Evolutionary conservation across 1,139 yeast species (phyloP).

Genomic region (Trichomonascaceae sp.): DNA sequence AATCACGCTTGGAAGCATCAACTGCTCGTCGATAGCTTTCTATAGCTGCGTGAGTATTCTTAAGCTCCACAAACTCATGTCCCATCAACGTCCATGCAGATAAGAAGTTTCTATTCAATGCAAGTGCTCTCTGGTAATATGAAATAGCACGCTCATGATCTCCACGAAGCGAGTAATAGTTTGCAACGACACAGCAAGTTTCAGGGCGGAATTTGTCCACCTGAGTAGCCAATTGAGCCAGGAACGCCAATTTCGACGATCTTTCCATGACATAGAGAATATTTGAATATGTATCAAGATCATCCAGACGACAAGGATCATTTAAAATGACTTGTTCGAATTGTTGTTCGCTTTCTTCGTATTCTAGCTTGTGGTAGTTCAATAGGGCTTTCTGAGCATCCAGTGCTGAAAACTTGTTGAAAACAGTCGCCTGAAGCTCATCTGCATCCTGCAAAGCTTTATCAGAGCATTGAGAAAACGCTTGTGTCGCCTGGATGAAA

Average conservation of each 20-base stretch:
- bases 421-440: conserved; percentile 44
- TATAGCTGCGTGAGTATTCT: conserved; percentile 95
- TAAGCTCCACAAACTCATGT: conserved; percentile 93
- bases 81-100: conserved; percentile 99
- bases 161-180: conserved; percentile 83
- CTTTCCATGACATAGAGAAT: conserved; percentile 93
- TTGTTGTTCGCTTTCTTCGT: conserved; percentile 67
- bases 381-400: conserved; percentile 76
- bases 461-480: conserved; percentile 63
- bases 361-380: conserved; percentile 75
- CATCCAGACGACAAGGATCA: conserved; percentile 90
- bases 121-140: conserved; percentile 85
- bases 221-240: conserved; percentile 79
- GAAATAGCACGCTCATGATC: conserved; percentile 94
- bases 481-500: conserved; percentile 67
- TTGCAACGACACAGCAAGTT: conserved; percentile 90
- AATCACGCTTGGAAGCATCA: conserved; percentile 81
- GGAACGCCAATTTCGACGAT: conserved; percentile 69
- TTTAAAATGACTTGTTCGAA: conserved; percentile 66
- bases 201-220: conserved; percentile 90
- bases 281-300: conserved; percentile 86
- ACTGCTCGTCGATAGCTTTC: conserved; percentile 93
- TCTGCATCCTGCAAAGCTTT: conserved; percentile 35
- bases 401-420: conserved; percentile 70
- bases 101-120: conserved; percentile 70